phyloP scores from a whole-genome alignment of 176 grass and related monocot species.

The Triticum monococcum region DNA sequence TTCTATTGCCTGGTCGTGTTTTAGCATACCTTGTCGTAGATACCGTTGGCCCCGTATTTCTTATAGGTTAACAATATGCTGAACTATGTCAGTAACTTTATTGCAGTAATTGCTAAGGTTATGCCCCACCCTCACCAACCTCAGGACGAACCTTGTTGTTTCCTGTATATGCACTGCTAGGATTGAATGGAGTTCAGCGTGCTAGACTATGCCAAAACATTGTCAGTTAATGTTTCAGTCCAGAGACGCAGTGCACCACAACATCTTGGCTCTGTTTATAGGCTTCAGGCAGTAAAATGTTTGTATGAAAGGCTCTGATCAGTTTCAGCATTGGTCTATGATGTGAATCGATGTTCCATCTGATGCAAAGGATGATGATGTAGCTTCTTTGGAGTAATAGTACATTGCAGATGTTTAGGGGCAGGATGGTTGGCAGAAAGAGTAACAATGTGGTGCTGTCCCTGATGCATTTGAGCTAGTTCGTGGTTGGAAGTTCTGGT shows the following conservation, averaged over 20 bases:
- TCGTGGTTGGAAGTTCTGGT: constrained; percentile 3
- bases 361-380: not conserved
- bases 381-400: constrained; percentile 8
- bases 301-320: not conserved
- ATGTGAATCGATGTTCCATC: constrained; percentile 15
- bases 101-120: not conserved
- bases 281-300: constrained; percentile 22
- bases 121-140: not conserved
- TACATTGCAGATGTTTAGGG: constrained; percentile 24
- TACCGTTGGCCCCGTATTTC: not conserved
- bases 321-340: not conserved
- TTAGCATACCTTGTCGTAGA: constrained; percentile 8
- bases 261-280: constrained; percentile 24
- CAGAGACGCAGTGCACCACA: constrained; percentile 3
- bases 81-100: constrained; percentile 1
- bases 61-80: constrained; percentile 6
- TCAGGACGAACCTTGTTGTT: not conserved
- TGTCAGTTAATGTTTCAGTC: constrained; percentile 18
- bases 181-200: not conserved
- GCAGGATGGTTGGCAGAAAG: constrained; percentile 13
- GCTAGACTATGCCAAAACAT: constrained; percentile 4
- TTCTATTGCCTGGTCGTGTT: not conserved
- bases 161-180: constrained; percentile 7
- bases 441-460: constrained; percentile 8
- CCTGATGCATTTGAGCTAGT: constrained; percentile 18